Percentiles rank a stretch among this genome's conserved stretches.
Evolutionary conservation across 495 filamentous ascomycete genomes (phyloP).

Genomic region (Melanomma pulvis-pyrius): DNA sequence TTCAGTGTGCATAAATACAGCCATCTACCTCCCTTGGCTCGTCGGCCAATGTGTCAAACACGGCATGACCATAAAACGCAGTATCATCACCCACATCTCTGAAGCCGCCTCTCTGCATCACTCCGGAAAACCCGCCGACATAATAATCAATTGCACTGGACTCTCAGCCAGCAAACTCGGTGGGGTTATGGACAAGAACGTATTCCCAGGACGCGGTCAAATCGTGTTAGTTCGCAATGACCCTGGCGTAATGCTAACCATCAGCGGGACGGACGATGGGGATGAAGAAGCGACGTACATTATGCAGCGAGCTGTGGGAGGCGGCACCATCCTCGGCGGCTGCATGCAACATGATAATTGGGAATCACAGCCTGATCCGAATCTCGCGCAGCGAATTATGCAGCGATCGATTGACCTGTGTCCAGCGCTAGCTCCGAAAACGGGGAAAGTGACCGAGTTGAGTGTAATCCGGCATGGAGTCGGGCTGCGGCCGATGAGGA

Average conservation of each 20-base stretch:
- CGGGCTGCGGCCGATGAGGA: constrained; percentile 76
- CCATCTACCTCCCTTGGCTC: constrained; percentile 85
- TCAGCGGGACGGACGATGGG: constrained; percentile 80
- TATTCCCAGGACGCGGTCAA: constrained; percentile 83
- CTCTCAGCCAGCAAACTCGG: constrained; percentile 72
- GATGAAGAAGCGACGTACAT: constrained; percentile 81
- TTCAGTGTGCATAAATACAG: constrained; percentile 88
- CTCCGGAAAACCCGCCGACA: constrained; percentile 61
- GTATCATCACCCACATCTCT: constrained; percentile 66
- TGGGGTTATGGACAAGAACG: constrained; percentile 75
- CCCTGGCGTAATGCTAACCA: constrained; percentile 66
- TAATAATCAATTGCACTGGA: constrained; percentile 89
- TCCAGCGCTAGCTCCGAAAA: constrained; percentile 63
- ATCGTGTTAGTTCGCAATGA: constrained; percentile 87
- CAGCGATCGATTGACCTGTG: constrained; percentile 72
- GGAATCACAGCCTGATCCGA: constrained; percentile 80
- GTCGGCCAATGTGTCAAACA: constrained; percentile 70
- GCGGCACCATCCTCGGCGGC: constrained; percentile 82
- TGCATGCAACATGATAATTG: constrained; percentile 82
- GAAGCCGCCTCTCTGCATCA: constrained; percentile 70
- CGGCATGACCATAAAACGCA: constrained; percentile 67
- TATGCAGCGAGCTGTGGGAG: constrained; percentile 81
- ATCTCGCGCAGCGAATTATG: constrained; percentile 86
- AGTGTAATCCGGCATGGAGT: constrained; percentile 89
- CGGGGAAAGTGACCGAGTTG: constrained; percentile 49